A percentile compares a stretch with the other conserved stretches of the same genome.
Conservation (phyloP, 2,329 filamentous ascomycete genomes). For the Dactylellina drechsleri region DNA sequence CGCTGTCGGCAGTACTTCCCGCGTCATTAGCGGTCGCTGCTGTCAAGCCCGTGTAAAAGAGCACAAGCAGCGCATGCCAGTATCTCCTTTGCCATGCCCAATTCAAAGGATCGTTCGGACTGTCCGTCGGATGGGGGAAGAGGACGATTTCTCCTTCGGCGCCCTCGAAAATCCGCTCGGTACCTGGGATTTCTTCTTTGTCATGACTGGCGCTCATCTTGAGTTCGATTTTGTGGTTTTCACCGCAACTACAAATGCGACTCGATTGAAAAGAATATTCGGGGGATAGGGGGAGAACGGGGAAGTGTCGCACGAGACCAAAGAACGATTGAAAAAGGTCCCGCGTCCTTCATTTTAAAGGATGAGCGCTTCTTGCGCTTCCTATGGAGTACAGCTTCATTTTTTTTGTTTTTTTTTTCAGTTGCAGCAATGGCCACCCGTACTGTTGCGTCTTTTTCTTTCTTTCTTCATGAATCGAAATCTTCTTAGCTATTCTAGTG, state of each 20-base stretch:
- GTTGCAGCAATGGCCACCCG: slow-evolving; percentile 1
- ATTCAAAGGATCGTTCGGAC: slow-evolving; percentile 67
- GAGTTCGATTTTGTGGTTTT: slow-evolving; percentile 57
- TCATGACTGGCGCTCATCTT: slow-evolving; percentile 54
- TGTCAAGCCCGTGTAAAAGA: slow-evolving; percentile 68
- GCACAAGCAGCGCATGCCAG: slow-evolving; percentile 67
- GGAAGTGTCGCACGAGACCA: neutral
- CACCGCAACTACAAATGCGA: slow-evolving; percentile 35
- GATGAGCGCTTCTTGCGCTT: neutral
- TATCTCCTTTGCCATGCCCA: slow-evolving; percentile 66
- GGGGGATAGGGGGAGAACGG: neutral
- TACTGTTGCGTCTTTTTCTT: neutral
- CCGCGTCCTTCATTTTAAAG: slow-evolving; percentile 35
- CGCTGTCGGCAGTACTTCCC: slow-evolving; percentile 66
- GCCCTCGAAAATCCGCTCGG: slow-evolving; percentile 59
- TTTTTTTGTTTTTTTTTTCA: neutral
- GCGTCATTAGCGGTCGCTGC: slow-evolving; percentile 70
- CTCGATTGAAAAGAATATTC: slow-evolving; percentile 1
- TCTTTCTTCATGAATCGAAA: slow-evolving; percentile 8
- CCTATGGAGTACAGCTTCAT: slow-evolving; percentile 1
- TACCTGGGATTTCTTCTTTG: slow-evolving; percentile 58
- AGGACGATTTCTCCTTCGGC: slow-evolving; percentile 64
- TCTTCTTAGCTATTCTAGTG: slow-evolving; percentile 13
- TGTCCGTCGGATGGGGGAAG: slow-evolving; percentile 67
- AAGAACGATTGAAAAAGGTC: neutral